Evolutionary conservation across 1,139 yeast species (phyloP).

Genomic region (Kazachstania sp.): DNA sequence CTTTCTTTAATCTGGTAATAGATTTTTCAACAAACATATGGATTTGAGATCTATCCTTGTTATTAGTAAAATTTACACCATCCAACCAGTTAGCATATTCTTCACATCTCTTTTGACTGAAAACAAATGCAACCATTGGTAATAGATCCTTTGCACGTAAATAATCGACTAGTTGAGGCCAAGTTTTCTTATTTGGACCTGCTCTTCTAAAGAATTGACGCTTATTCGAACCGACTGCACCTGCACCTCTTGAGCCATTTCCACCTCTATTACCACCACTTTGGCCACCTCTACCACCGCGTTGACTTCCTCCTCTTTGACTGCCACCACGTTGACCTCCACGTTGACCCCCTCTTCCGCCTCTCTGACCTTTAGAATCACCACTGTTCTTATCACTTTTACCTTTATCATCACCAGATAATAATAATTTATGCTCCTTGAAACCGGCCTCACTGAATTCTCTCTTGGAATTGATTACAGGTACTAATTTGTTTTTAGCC

Average conservation of each 20-base stretch:
- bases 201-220: constrained; percentile 41
- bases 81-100: constrained; percentile 76
- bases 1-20: constrained; percentile 75
- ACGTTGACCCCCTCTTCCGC: constrained; percentile 19
- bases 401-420: constrained; percentile 35
- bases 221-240: constrained; percentile 33
- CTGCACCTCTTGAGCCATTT: constrained; percentile 34
- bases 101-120: constrained; percentile 88
- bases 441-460: constrained; percentile 60
- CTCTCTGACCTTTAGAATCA: constrained; percentile 13
- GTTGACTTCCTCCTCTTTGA: constrained; percentile 11
- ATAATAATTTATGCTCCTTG: constrained; percentile 48
- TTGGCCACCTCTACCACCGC: constrained; percentile 33
- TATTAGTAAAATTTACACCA: constrained; percentile 71
- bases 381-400: constrained; percentile 8
- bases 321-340: constrained; percentile 17
- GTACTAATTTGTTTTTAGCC: constrained; percentile 62
- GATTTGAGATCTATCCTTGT: constrained; percentile 79
- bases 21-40: constrained; percentile 91
- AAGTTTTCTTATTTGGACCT: constrained; percentile 71
- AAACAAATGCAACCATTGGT: constrained; percentile 90
- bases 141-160: constrained; percentile 57
- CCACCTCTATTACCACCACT: constrained; percentile 25
- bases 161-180: constrained; percentile 69
- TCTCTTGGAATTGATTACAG: constrained; percentile 67